phyloP scores from a whole-genome alignment of 1,284 basidiomycete genomes.

The Ceratobasidium sp. region DNA sequence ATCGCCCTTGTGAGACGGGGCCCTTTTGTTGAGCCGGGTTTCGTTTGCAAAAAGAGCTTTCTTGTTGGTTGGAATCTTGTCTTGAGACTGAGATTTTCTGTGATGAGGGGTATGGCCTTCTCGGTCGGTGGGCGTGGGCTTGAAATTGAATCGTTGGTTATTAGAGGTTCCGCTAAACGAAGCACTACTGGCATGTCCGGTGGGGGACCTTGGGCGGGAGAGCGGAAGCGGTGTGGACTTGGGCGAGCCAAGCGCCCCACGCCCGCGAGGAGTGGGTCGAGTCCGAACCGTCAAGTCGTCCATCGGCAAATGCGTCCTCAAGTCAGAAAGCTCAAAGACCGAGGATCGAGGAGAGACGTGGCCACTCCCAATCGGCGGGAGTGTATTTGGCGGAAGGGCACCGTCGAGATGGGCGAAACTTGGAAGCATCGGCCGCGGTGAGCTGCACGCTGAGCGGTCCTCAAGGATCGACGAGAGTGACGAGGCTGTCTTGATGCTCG shows the following conservation, averaged over 20 bases:
- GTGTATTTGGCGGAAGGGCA: conserved; percentile 1
- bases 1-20: conserved; percentile 5
- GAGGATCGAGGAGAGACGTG: conserved; percentile 29
- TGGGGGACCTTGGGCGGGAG: conserved; percentile 20
- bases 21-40: background rate
- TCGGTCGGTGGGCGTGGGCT: background rate
- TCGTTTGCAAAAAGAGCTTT: conserved; percentile 9
- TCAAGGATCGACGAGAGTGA: conserved; percentile 35
- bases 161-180: background rate
- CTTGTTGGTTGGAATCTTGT: conserved; percentile 13
- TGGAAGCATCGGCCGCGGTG: conserved; percentile 19
- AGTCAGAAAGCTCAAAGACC: conserved; percentile 34
- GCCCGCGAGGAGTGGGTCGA: background rate
- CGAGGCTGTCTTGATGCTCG: conserved; percentile 8
- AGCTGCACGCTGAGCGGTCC: conserved; percentile 19
- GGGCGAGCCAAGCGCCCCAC: conserved; percentile 8
- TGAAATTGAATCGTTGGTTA: conserved; percentile 11
- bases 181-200: background rate
- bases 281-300: conserved; percentile 16
- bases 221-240: conserved; percentile 23
- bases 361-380: conserved; percentile 4
- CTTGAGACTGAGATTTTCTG: conserved; percentile 7
- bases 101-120: conserved; percentile 14
- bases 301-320: conserved; percentile 28
- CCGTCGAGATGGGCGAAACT: conserved; percentile 20